Evolutionary conservation across 1,284 basidiomycete genomes (phyloP), one percentile per base, ranked within the genome.

Genomic region (Mycocalia duriaeana): DNA sequence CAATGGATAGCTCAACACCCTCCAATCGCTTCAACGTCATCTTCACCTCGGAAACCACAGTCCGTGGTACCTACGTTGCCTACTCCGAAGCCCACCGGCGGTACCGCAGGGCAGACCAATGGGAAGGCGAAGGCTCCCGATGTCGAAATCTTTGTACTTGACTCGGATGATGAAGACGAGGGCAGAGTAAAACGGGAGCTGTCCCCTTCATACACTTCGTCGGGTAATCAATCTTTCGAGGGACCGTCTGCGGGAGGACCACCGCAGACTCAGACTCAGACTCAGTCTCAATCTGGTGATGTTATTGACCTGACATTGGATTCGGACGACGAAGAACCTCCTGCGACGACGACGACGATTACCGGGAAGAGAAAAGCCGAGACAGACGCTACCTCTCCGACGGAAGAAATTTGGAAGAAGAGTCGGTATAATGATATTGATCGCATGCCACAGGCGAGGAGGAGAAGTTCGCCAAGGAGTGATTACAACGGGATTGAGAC

Each of bases 261-360:
- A 14, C 50, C 57, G 16, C 52, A 59, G 28, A 52, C 54, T 5
- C 49, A 47, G 38, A 47, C 44, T 37, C 36, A 38, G 36, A 52
- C 54, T 5, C 49, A 47, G 36, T 44, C 44, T 36, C 36, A 38
- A 19, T 38, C 36, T 8, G 66, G 69, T 6, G 71, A 77, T 47
- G 78, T 91, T 36, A 91, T 91, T 55, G 89, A 92, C 62, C 68
- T 92, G 48, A 92, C 90, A 1, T 66, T 83, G 46, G 85, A 88
- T 57, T 84, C 82, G 18, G 86, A 87, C 45, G 83, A 85, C 18
- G 86, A 86, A 39, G 74, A 76, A 20, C 66, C 66, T 13, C 61
- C 64, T 34, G 54, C 49, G 37, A 37, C 60, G 26, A 54, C 56
- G 20, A 52, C 64, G 3, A 60, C 55, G 20, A 62, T 60, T 24